Base-by-base conservation (phyloP, 2,329 filamentous ascomycete species). In the Aspergillus glaucus region DNA sequence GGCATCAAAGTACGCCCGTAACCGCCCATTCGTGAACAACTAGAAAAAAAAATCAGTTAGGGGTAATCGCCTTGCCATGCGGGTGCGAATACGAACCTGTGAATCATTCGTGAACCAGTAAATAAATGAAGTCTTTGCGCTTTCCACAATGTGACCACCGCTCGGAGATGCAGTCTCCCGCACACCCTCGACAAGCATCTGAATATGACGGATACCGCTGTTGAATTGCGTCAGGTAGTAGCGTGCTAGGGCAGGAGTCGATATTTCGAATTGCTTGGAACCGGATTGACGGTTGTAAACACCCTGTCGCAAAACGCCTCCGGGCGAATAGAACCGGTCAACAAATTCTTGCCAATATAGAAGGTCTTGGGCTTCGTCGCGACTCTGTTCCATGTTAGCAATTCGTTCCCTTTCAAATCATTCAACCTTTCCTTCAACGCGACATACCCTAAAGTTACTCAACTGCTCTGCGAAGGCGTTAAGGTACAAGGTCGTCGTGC, bases 211-310 rank as follows among this genome's bases (percentile, higher is more conserved):
- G 48, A 96, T 84, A 6, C 90, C 91, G 52, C 88, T 92, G 49
- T 86, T 85, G 64, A 93, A 96, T 61, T 95, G 86, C 0, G 88
- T 91, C 60, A 87, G 83, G 65, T 95, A 96, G 68, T 93, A 97
- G 61, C 92, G 84, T 30, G 92, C 82, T 42, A 98, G 76, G 1
- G 87, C 87, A 3, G 90, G 81, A 50, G 82, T 88, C 2, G 85
- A 81, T 44, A 97, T 89, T 65, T 96, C 91, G 61, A 91, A 96
- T 60, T 86, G 82, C 72, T 94, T 96, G 48, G 85, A 76, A 41
- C 84, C 80, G 49, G 72, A 72, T 17, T 79, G 75, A 4, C 65
- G 59, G 22, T 72, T 69, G 55, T 68, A 77, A 14, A 94, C 75
- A 3, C 83, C 80, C 59, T 92, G 82, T 39, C 90, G 82, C 62